Base-by-base conservation (phyloP, 1,139 yeast species). In the Lodderomyces elongisporus region DNA sequence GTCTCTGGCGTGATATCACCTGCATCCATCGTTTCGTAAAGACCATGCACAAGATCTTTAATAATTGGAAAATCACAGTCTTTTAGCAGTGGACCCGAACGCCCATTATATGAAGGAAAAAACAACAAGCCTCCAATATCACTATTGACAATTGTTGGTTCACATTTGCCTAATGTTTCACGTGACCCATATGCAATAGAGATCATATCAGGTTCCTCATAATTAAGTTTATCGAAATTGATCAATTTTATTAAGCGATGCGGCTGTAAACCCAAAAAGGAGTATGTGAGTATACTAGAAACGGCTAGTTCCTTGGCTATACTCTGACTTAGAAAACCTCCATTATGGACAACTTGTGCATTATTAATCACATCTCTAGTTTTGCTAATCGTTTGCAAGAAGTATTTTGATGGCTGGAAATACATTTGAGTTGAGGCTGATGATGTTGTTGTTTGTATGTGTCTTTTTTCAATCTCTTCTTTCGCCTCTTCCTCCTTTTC, bases 191-290 rank as follows among this genome's bases (percentile, higher is more conserved):
- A 38, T 15, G 53, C 35, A 5, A 55, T 36, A 2, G 55, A 47
- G 2, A 60, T 28, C 15, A 47, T 43, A 33, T 55, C 60, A 14
- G 37, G 17, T n/a, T 41, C 46, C 9, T 10, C 10, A n/a, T n/a
- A n/a, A 22, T 30, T 35, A 9, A 16, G 28, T 20, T 53, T 55
- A 6, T 21, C 30, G 34, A 49, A 54, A 13, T 45, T 42, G 1
- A 63, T 45, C 20, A 62, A 40, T 2, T 66, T 64, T 10, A 55
- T 38, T 10, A 58, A 35, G 27, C 44, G 45, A 37, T 52, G 54
- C 2, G 66, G 64, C 38, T 61, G 65, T 3, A 62, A 37, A 3
- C 60, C 58, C n/a, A 62, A 38, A 33, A 49, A 60, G 2, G 60
- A 44, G 39, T 48, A 58, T 17, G 57, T 42, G 4, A 61, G 32